Evolutionary conservation across 2,329 filamentous ascomycete species (phyloP), one percentile per base, ranked within the genome.

Genomic region (Lachnellula suecica): DNA sequence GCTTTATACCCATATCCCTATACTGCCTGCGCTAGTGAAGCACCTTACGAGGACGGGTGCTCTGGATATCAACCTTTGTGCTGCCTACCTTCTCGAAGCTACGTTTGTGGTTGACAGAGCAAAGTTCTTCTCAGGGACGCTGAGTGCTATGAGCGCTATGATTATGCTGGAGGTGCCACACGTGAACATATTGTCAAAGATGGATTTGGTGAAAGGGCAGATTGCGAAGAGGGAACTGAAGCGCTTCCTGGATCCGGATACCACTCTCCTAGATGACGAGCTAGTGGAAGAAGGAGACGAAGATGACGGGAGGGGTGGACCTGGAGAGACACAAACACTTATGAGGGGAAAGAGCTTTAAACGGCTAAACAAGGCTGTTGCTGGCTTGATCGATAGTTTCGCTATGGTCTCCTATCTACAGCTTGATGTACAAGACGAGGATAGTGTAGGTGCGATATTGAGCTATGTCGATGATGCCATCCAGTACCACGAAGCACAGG

Each of bases 101-200:
- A 97, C 92, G 8, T 99, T 97, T 69, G 88, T 97, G 64, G 84
- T 97, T 57, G 94, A 99, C 72, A 87, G 91, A 55, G 89, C 94
- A 66, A 99, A 97, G 74, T 99, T 96, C 79, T 97, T 99, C 72
- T 87, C 94, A 0, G 94, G 94, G 11, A 96, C 94, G 0, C 77
- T 99, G 54, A 94, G 89, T 68, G 94, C 94, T 59, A 97, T 99
- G 94, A 95, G 89, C 66, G 92, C 94, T 59, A 99, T 99, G 94
- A 84, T 99, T 65, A 94, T 97, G 91, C 82, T 99, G 58, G 94
- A 97, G 73, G 84, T 97, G 59, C 94, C 94, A 4, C 94, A 99
- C 68, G 84, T 99, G 68, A 99, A 99, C 69, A 88, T 99, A 55
- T 76, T 99, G 51, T 95, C 88, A 68, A 99, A 99, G 75, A 97